Percentiles rank a stretch among this genome's conserved stretches.
Evolutionary conservation across 176 grass and related monocot genomes (phyloP).

Genomic region (Areca catechu): DNA sequence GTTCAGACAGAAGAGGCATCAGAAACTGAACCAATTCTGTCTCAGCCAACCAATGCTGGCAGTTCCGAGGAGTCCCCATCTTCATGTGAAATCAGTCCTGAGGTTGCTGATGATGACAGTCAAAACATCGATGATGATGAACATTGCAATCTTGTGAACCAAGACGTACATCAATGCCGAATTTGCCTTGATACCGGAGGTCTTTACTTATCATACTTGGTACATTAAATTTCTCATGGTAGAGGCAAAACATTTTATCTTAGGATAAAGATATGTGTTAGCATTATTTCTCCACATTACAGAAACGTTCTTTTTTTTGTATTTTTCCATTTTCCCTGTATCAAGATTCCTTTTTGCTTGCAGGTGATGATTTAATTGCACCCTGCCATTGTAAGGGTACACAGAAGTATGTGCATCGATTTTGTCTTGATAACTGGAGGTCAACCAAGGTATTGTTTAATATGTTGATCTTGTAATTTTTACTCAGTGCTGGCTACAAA

Average conservation of each 20-base stretch:
- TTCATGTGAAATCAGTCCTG: slow-evolving; percentile 58
- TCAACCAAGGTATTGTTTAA: slow-evolving; percentile 71
- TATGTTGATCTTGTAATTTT: too few relatives aligned
- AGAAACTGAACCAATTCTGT: slow-evolving; percentile 26
- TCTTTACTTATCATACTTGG: slow-evolving; percentile 19
- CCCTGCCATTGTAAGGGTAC: slow-evolving; percentile 90
- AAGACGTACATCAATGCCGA: slow-evolving; percentile 64
- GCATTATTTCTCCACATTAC: too few relatives aligned
- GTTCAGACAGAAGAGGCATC: slow-evolving; percentile 29
- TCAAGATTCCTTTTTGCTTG: neutral
- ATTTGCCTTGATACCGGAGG: slow-evolving; percentile 98
- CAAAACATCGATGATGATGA: slow-evolving; percentile 32
- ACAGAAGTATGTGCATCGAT: slow-evolving; percentile 91
- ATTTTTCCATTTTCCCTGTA: too few relatives aligned
- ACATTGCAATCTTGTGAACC: slow-evolving; percentile 27
- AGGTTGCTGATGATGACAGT: slow-evolving; percentile 16
- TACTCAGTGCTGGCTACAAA: too few relatives aligned
- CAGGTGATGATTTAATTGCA: slow-evolving; percentile 83
- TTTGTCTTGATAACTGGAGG: slow-evolving; percentile 95
- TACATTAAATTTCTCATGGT: slow-evolving; percentile 1
- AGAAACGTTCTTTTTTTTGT: too few relatives aligned
- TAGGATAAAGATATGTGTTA: too few relatives aligned
- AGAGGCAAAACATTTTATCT: too few relatives aligned
- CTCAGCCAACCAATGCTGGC: slow-evolving; percentile 12
- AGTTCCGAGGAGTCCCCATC: slow-evolving; percentile 18